A percentile compares a stretch with the other conserved stretches of the same genome.
Conservation (phyloP, 306 rosid species). For the Trichosanthes truncata region DNA sequence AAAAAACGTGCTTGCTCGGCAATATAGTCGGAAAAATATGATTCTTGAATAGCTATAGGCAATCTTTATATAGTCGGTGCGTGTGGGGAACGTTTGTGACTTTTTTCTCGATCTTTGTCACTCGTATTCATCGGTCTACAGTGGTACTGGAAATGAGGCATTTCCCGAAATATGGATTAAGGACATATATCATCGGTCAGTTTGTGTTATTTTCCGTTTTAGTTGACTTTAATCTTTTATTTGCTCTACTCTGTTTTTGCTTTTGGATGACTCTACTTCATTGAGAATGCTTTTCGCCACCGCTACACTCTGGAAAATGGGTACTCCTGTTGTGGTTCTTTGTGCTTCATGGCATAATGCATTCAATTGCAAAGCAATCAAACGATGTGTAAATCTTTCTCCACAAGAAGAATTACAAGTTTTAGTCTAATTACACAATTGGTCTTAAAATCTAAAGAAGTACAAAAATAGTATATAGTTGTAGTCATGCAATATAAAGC, state of each 20-base stretch:
- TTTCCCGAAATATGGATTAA: neutral
- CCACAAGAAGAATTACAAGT: neutral
- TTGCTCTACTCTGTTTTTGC: neutral
- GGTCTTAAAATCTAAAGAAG: neutral
- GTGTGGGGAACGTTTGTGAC: neutral
- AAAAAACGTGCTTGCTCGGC: neutral
- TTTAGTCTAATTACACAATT: neutral
- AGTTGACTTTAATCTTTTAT: neutral
- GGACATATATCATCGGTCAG: neutral
- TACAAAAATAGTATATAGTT: neutral
- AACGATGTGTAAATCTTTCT: neutral
- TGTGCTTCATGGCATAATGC: neutral
- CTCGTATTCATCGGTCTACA: neutral
- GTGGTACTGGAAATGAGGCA: neutral
- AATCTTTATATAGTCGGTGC: neutral
- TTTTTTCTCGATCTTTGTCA: neutral
- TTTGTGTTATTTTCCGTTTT: neutral
- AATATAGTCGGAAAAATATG: neutral
- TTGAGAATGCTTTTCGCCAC: neutral
- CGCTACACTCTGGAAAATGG: neutral
- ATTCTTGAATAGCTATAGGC: neutral
- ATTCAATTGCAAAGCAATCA: neutral
- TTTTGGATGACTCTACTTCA: neutral
- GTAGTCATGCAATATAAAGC: neutral
- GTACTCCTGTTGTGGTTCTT: neutral